phyloP scores from a whole-genome alignment of 1,139 yeast genomes.

The Blastobotrys ciferrii region DNA sequence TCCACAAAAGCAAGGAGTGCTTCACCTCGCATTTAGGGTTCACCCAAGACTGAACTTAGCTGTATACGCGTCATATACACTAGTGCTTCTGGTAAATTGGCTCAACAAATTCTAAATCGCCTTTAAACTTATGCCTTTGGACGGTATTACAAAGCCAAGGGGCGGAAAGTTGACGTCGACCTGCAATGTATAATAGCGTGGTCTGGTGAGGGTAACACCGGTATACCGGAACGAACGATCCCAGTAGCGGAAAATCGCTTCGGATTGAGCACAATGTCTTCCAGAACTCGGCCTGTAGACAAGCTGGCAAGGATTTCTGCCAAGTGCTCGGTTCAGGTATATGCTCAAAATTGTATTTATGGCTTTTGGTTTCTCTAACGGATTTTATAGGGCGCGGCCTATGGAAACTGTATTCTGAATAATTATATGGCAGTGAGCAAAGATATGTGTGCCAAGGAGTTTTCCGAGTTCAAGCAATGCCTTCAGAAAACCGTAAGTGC shows the following conservation, averaged over 20 bases:
- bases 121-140: too few species aligned
- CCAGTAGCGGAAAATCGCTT: not conserved
- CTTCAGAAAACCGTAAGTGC: conserved; percentile 43
- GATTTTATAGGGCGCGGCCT: conserved; percentile 31
- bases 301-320: conserved; percentile 21
- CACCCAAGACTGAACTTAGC: too few species aligned
- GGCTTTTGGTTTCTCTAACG: not conserved
- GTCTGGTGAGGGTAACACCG: not conserved
- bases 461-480: conserved; percentile 55
- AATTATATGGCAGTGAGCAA: conserved; percentile 55
- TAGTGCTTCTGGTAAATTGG: too few species aligned
- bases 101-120: too few species aligned
- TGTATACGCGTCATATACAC: too few species aligned
- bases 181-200: not conserved
- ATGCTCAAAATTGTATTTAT: conserved; percentile 2
- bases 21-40: too few species aligned
- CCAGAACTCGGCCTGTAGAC: conserved; percentile 12
- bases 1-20: too few species aligned
- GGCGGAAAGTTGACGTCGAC: too few species aligned
- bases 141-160: too few species aligned
- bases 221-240: not conserved
- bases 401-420: conserved; percentile 62
- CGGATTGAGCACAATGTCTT: not conserved
- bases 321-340: conserved; percentile 21
- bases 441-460: conserved; percentile 57